Base-by-base conservation (phyloP, 306 rosid species). In the Inga laurina region DNA sequence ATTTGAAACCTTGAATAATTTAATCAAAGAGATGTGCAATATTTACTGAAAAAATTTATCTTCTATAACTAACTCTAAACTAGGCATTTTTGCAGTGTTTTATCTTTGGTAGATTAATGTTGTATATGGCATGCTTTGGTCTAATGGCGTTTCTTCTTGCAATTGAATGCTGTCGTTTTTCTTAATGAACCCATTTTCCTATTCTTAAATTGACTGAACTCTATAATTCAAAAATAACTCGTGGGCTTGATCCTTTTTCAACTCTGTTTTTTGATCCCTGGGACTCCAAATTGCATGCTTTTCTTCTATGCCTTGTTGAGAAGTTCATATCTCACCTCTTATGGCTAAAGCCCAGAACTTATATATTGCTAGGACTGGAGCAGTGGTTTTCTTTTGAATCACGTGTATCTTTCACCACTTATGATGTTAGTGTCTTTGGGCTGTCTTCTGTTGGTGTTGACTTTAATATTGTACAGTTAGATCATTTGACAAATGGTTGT, bases 1-100 rank as follows among this genome's bases (percentile, higher is more conserved):
- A 9, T 54, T 41, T 21, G 10, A 73, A 35, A 44, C 73, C 0
- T 39, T 66, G 41, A 49, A 15, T 8, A 74, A 46, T 22, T 46
- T 7, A 35, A 83, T 72, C 57, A 13, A 72, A 44, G 72, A 83
- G 75, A 15, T 72, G 9, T 59, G 35, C 44, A 57, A 37, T 71
- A 46, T 71, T 59, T 62, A 8, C 68, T 69, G 7, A 19, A 39
- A 45, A 45, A 16, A 39, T 34, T 19, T 70, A 57, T n/a, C 56
- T 72, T 72, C 37, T 24, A 9, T n/a, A 11, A 21, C 12, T 46
- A 72, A 46, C 22, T 12, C 43, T 52, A 32, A 19, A 52, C n/a
- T 8, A 32, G 6, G 44, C 77, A 39, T 19, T 12, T 48, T 12
- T 24, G 43, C 48, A 35, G 74, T 27, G 43, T 21, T 52, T 48